A percentile compares a stretch with the other conserved stretches of the same genome.
phyloP scores from a whole-genome alignment of 176 grass and related monocot species.

The Canna indica region DNA sequence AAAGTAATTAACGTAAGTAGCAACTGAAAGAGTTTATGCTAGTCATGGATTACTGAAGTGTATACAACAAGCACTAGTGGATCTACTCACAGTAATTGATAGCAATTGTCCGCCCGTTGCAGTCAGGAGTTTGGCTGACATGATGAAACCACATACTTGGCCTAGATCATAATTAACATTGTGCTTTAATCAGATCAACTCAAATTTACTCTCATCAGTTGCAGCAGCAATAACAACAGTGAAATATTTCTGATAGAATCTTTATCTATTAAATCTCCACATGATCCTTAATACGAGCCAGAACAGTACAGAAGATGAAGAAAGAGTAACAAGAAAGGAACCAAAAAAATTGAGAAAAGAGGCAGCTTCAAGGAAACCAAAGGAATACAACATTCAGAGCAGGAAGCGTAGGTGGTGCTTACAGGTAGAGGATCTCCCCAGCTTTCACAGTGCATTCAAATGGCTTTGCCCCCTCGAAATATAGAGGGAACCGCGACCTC shows the following conservation, averaged over 20 bases:
- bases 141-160: constrained; percentile 99
- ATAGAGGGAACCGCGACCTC: constrained; percentile 50
- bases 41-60: background rate
- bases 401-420: background rate
- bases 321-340: background rate
- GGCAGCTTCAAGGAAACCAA: background rate
- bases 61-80: background rate
- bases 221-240: background rate
- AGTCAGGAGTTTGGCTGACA: constrained; percentile 74
- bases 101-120: constrained; percentile 72
- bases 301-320: background rate
- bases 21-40: background rate
- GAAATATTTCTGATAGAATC: background rate
- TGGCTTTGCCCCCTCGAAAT: constrained; percentile 59
- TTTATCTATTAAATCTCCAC: background rate
- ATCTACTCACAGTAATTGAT: constrained; percentile 63
- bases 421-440: constrained; percentile 88
- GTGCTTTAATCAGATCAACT: background rate
- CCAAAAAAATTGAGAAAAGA: background rate
- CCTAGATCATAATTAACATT: constrained; percentile 21
- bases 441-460: constrained; percentile 75
- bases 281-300: background rate
- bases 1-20: background rate
- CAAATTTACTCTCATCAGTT: background rate
- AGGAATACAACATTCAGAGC: background rate